Evolutionary conservation across 768 basidiomycete genomes (phyloP).

Genomic region (Trametes gibbosa): DNA sequence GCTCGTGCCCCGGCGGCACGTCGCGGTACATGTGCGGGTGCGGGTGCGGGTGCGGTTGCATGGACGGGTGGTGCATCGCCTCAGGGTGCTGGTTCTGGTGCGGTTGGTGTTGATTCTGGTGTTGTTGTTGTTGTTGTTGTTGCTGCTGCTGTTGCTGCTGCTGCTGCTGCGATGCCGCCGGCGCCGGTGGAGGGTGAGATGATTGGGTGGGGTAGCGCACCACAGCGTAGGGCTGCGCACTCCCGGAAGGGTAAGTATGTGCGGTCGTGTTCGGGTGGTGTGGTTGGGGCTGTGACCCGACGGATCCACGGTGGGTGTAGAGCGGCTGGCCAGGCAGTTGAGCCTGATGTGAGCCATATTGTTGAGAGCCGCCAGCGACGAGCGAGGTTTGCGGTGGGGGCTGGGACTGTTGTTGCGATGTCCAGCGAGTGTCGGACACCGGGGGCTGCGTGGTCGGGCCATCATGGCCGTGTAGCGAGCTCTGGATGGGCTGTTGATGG

Average conservation of each 20-base stretch:
- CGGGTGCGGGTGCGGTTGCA: constrained; percentile 9
- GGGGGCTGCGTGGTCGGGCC: constrained; percentile 20
- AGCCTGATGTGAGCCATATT: neutral
- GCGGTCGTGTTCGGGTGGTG: constrained; percentile 1
- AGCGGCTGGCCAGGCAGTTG: neutral
- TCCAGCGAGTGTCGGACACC: constrained; percentile 25
- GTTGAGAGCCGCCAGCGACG: neutral
- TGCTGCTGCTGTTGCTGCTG: constrained; percentile 1
- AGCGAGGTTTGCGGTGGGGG: neutral
- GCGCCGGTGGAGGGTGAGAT: neutral
- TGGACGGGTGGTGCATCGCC: neutral
- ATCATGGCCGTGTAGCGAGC: constrained; percentile 6
- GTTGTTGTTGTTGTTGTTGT: constrained; percentile 9
- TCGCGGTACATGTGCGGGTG: constrained; percentile 11
- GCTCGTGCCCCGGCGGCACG: neutral
- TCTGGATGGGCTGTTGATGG: neutral
- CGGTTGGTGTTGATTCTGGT: constrained; percentile 4
- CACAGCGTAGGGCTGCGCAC: neutral
- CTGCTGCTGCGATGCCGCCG: neutral
- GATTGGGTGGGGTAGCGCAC: neutral
- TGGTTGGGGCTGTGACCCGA: constrained; percentile 3
- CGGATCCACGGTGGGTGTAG: neutral
- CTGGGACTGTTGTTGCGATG: constrained; percentile 14
- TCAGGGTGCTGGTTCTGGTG: neutral
- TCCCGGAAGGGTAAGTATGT: neutral